These are phyloP conservation scores for Cyathus striatus DNA, from an alignment of 768 basidiomycete species.

Conservation along the genomic window DNA sequence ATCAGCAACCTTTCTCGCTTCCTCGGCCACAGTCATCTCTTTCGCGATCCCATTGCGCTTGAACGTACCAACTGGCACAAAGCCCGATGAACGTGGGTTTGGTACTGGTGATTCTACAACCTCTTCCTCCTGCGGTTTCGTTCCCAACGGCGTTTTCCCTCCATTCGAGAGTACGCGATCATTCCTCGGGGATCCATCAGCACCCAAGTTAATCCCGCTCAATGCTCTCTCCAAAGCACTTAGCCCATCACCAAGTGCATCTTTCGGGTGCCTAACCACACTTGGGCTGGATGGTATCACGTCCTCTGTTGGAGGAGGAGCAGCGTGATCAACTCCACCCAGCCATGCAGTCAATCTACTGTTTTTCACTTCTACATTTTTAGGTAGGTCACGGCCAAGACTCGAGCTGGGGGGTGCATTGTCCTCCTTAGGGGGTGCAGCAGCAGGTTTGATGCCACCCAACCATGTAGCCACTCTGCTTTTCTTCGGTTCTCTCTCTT, in stretches of 20 bases:
- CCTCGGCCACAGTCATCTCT: slow-evolving; percentile 26
- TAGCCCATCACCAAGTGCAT: neutral
- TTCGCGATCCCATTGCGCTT: slow-evolving; percentile 29
- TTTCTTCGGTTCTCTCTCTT: no score
- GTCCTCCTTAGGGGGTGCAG: slow-evolving; percentile 6
- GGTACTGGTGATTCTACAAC: slow-evolving; percentile 36
- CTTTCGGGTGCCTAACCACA: no score
- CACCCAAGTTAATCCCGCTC: no score
- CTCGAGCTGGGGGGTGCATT: slow-evolving; percentile 4
- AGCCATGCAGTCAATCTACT: no score
- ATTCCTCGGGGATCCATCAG: no score
- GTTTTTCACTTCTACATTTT: no score
- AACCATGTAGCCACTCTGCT: slow-evolving; percentile 76
- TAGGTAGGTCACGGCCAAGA: no score
- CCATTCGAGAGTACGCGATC: no score
- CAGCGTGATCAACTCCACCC: no score
- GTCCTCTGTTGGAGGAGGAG: neutral
- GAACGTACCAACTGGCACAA: slow-evolving; percentile 58
- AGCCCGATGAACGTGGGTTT: slow-evolving; percentile 74
- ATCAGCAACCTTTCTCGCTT: slow-evolving; percentile 31
- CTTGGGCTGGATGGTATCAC: neutral
- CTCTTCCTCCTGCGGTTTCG: slow-evolving; percentile 4
- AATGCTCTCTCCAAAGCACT: neutral
- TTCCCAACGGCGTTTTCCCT: no score
- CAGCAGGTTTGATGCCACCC: slow-evolving; percentile 50